Base-by-base conservation (phyloP, 116 monocot genomes). In the Trichopus zeylanicus region DNA sequence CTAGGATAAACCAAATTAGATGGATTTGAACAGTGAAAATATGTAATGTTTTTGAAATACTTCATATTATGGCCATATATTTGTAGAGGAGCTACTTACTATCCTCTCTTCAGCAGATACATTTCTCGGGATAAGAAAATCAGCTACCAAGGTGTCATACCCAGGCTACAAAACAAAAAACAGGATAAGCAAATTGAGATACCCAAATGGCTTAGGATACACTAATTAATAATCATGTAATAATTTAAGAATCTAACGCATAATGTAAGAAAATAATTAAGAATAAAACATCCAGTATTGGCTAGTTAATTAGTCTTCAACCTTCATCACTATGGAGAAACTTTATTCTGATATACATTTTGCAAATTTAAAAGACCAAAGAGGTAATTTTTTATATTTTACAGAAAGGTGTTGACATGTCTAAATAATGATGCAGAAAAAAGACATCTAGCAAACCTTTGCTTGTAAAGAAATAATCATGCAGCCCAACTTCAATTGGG, bases 401-500 rank as follows among this genome's bases (percentile, higher is more conserved):
- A n/a, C n/a, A n/a, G n/a, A n/a, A n/a, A n/a, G n/a, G n/a, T n/a
- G n/a, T n/a, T n/a, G n/a, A n/a, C n/a, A n/a, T n/a, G n/a, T n/a
- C n/a, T n/a, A n/a, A n/a, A n/a, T n/a, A n/a, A n/a, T n/a, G n/a
- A n/a, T n/a, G n/a, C 1, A 19, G 30, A 57, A 29, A n/a, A 28
- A 20, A 9, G 13, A 13, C 7, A 13, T 16, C 27, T 25, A 1
- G 20, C 57, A 67, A n/a, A 82, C 82, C 82, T 82, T 82, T 13
- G 72, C 67, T 67, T 82, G 73, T 55, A 82, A 74, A 58, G 82
- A 77, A 70, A 39, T 22, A 64, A 82, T 34, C 26, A 73, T 21
- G 47, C 38, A 59, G 24, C 49, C 24, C 19, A 77, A 31, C 28
- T 70, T 73, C 48, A 82, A 19, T 16, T 29, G 53, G 6, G 82